phyloP scores from a whole-genome alignment of 192 early-diverging fungal species.

The Dispira simplex region DNA sequence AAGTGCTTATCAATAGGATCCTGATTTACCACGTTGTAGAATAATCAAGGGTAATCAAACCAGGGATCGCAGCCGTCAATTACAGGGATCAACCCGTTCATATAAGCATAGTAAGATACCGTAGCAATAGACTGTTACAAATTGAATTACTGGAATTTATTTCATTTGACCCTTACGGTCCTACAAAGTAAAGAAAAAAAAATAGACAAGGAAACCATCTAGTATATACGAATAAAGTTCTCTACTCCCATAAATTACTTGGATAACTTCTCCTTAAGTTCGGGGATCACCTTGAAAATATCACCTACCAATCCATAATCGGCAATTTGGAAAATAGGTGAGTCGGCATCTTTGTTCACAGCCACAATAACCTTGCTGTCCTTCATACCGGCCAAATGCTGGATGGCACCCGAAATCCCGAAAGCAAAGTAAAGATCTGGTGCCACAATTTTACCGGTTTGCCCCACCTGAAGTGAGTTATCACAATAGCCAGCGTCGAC shows the following conservation, averaged over 20 bases:
- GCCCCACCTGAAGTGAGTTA: constrained; percentile 95
- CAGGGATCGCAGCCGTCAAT: no score
- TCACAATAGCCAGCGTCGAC: constrained; percentile 93
- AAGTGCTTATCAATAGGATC: no score
- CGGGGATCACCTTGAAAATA: constrained; percentile 83
- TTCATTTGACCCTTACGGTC: no score
- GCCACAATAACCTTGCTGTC: constrained; percentile 97
- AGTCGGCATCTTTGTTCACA: constrained; percentile 97
- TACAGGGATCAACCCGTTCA: no score
- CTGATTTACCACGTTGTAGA: no score
- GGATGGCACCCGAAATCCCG: constrained; percentile 94
- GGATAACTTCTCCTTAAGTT: constrained; percentile 79
- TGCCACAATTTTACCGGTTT: constrained; percentile 97
- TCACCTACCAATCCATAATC: constrained; percentile 95
- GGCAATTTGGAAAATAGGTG: constrained; percentile 95
- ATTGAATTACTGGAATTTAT: no score
- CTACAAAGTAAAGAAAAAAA: no score
- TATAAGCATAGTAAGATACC: no score
- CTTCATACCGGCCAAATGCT: constrained; percentile 98
- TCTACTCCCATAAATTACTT: constrained; percentile 12
- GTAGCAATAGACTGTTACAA: no score
- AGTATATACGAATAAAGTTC: neutral
- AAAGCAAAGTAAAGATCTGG: constrained; percentile 92
- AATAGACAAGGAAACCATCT: no score
- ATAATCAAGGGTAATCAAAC: no score